Percentiles rank a stretch among this genome's conserved stretches.
Conservation (phyloP, 495 filamentous ascomycete genomes). For the Penicillium flavigenum region DNA sequence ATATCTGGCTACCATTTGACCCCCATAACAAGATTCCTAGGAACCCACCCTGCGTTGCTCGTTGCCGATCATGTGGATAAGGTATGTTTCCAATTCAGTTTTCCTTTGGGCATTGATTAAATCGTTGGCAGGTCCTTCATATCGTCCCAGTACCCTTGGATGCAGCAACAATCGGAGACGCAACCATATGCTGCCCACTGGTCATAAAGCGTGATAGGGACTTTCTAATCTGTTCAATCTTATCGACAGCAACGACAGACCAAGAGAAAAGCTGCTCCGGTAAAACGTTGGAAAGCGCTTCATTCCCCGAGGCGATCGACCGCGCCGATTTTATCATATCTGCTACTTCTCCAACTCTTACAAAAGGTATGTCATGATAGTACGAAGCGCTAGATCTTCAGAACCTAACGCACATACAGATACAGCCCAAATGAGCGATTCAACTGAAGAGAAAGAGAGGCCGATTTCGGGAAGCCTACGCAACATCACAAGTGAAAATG, state of each 20-base stretch:
- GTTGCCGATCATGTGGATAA: slow-evolving; percentile 30
- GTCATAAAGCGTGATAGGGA: slow-evolving; percentile 27
- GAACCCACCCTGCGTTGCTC: slow-evolving; percentile 25
- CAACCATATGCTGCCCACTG: slow-evolving; percentile 28
- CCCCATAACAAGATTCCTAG: slow-evolving; percentile 20
- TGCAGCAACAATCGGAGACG: slow-evolving; percentile 30
- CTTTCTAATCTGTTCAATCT: slow-evolving; percentile 26
- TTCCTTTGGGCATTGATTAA: not conserved
- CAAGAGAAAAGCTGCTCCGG: not conserved
- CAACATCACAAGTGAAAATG: not conserved
- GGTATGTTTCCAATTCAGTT: slow-evolving; percentile 11
- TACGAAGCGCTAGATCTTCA: no score
- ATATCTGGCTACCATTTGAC: slow-evolving; percentile 25
- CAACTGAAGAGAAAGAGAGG: not conserved
- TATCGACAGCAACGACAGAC: slow-evolving; percentile 27
- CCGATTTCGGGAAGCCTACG: not conserved
- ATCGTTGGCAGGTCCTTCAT: slow-evolving; percentile 20
- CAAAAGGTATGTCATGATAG: not conserved
- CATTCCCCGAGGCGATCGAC: slow-evolving; percentile 6
- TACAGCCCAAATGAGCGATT: not conserved
- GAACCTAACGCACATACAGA: not conserved
- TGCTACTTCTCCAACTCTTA: not conserved
- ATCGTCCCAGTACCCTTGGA: slow-evolving; percentile 30
- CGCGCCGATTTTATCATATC: slow-evolving; percentile 5
- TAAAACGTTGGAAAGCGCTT: not conserved